Evolutionary conservation across 2,329 filamentous ascomycete genomes (phyloP), one percentile per base, ranked within the genome.

Genomic region (Colletotrichum sp.): DNA sequence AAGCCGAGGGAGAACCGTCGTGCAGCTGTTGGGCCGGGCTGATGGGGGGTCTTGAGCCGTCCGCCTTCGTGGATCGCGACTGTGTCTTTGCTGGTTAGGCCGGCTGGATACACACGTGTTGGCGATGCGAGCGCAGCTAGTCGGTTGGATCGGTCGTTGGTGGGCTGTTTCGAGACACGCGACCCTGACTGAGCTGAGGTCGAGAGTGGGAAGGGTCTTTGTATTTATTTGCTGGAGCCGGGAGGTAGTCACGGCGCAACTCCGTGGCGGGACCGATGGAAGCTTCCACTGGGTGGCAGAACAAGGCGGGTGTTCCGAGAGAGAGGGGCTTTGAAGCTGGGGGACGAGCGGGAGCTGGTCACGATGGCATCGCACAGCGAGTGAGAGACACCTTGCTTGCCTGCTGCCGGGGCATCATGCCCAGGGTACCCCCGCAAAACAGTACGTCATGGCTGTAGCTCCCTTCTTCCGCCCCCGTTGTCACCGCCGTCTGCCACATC

Each of bases 401-500:
- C 26, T n/a, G 24, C 24, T 68, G 26, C 34, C 28, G 32, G 43
- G 43, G 43, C 43, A 52, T 52, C n/a, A 52, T 61, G 32, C 21
- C 58, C 70, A 52, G 48, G 69, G 48, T 63, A 71, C 32, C 58
- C 73, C 73, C 69, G 73, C 73, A 67, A 38, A 16, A 26, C n/a
- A 36, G 34, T 75, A 75, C 73, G 73, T 75, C 73, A 75, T 75
- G 58, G 55, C 70, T 64, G 70, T 73, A 73, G 73, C 73, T 75
- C 52, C 73, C 58, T 66, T 30, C 52, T 38, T 24, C 71, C 38
- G 71, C 30, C 58, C 58, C 71, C 26, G 59, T 70, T 73, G 30
- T 43, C 52, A 56, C 55, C 26, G 10, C 59, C 55, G 34, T 28
- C 62, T 70, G 32, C 28, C 34, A 65, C 28, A 14, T 28, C 43